These are phyloP conservation scores for Persicaria maculosa DNA, from an alignment of 148 eudicot species.

Conservation along the genomic window DNA sequence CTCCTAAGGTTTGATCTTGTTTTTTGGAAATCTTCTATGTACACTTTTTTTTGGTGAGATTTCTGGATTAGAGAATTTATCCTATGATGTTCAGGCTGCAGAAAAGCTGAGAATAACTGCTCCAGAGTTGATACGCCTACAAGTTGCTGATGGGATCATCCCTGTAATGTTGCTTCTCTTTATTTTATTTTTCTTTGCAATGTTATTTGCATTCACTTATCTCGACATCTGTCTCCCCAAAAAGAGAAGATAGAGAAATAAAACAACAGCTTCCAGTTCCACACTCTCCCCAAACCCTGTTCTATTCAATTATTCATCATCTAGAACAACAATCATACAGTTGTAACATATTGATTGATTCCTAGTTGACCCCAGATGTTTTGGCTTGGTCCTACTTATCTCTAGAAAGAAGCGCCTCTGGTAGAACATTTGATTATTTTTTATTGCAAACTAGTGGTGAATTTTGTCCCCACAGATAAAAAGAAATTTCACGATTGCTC, in stretches of 20 bases:
- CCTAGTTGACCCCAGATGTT: background rate
- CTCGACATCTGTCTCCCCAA: background rate
- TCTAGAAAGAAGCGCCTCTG: background rate
- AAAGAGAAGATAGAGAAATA: background rate
- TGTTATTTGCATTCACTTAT: background rate
- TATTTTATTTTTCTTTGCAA: background rate
- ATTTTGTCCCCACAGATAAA: background rate
- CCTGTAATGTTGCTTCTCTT: conserved; percentile 32
- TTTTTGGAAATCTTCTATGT: background rate
- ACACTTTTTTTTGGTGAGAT: background rate
- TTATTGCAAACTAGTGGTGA: background rate
- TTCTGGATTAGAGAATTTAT: background rate
- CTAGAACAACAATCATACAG: too few relatives aligned
- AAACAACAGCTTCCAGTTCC: background rate
- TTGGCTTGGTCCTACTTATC: background rate
- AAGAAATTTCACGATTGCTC: background rate
- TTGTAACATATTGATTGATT: too few relatives aligned
- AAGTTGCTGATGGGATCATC: conserved; percentile 64
- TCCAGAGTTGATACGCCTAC: conserved; percentile 48
- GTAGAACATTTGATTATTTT: background rate
- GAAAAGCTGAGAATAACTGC: conserved; percentile 76
- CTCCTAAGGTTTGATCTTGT: conserved; percentile 53
- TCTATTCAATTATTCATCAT: background rate
- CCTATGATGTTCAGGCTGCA: conserved; percentile 49
- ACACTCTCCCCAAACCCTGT: background rate